Evolutionary conservation across 225 moss, liverwort and hornwort species (phyloP).

Genomic region (Sphagnum contortum): DNA sequence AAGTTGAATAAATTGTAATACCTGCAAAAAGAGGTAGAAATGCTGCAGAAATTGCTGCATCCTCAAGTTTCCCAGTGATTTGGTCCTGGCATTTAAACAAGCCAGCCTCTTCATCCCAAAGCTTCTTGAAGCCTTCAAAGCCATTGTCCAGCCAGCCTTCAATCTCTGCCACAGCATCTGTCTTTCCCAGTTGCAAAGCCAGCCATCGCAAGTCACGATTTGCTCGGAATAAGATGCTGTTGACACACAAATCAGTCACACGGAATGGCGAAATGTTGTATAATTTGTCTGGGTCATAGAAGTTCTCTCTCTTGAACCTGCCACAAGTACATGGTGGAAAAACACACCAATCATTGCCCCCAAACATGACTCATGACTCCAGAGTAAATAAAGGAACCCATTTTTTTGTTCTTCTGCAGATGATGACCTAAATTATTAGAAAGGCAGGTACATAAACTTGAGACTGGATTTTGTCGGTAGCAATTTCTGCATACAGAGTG

Average conservation of each 20-base stretch:
- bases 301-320: slow-evolving; percentile 30
- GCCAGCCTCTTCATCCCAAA: slow-evolving; percentile 34
- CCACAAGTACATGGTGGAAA: neutral
- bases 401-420: too few species aligned
- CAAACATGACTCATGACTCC: too few species aligned
- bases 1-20: neutral
- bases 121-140: slow-evolving; percentile 21
- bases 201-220: slow-evolving; percentile 36
- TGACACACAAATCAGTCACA: slow-evolving; percentile 30
- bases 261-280: slow-evolving; percentile 35
- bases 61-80: slow-evolving; percentile 26
- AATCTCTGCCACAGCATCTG: slow-evolving; percentile 21
- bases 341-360: too few species aligned
- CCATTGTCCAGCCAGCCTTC: slow-evolving; percentile 32
- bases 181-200: slow-evolving; percentile 22
- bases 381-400: too few species aligned
- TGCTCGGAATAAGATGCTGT: slow-evolving; percentile 31
- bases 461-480: too few species aligned
- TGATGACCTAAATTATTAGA: too few species aligned
- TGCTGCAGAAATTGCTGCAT: slow-evolving; percentile 23
- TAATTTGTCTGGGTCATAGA: slow-evolving; percentile 20
- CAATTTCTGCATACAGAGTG: too few species aligned
- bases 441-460: too few species aligned
- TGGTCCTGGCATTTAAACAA: slow-evolving; percentile 32
- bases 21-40: slow-evolving; percentile 36